Evolutionary conservation across 495 filamentous ascomycete genomes (phyloP), one percentile per base, ranked within the genome.

Genomic region (Cairneyella variabilis): DNA sequence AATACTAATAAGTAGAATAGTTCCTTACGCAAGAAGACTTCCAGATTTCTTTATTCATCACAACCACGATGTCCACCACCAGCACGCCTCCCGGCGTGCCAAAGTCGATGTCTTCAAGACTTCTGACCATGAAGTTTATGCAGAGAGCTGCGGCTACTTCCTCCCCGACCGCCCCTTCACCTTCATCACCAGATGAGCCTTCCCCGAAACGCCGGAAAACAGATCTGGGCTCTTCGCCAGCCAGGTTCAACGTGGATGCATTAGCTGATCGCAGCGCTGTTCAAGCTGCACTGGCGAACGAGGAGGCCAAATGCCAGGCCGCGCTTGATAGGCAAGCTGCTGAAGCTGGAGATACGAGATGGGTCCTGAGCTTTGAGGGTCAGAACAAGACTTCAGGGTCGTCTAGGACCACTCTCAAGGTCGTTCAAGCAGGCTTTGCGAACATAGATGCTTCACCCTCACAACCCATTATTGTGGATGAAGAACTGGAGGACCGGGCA

Each of bases 51-150:
- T 44, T 43, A 48, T 39, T 53, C 43, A 40, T 17, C 26, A 25
- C n/a, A 1, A 6, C 48, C 57, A 59, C 45, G 12, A 61, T 64
- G 56, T 56, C 48, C 6, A 32, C 38, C 20, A 40, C 49, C 32
- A 45, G 54, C 20, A 53, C 40, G 21, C 53, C 54, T 38, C 46
- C 32, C 45, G 75, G 75, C 68, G 59, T 66, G 38, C 65, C 72
- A 26, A 65, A 95, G 71, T 73, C 74, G 9, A 93, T 95, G 87
- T 96, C 91, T 55, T 91, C 89, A 2, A 82, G 91, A 48, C 80
- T 97, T 17, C 72, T 95, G 62, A 95, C 88, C 21, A 97, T 97
- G 91, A 96, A 96, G 82, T 98, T 98, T 69, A 98, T 98, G 93
- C 93, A 96, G 78, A 82, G 93, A 58, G 87, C 88, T 45, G 88